A percentile compares a stretch with the other conserved stretches of the same genome.
phyloP scores from a whole-genome alignment of 2,329 filamentous ascomycete genomes.

The Talaromyces sp. region DNA sequence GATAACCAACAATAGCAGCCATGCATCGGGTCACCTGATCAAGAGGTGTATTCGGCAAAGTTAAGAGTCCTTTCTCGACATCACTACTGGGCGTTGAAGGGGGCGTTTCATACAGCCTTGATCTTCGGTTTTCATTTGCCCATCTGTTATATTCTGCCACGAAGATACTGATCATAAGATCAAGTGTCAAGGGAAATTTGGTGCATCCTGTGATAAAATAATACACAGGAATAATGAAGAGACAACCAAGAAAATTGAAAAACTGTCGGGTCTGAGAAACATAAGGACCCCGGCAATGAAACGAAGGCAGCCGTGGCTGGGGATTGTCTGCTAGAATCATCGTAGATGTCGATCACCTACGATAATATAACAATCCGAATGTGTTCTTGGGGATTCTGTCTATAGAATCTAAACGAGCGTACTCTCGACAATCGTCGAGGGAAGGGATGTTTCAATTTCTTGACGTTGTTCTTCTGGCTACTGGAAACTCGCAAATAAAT shows the following conservation, averaged over 20 bases:
- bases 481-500: too few relatives aligned
- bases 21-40: conserved; percentile 21
- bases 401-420: neutral
- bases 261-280: conserved; percentile 21
- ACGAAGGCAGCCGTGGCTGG: conserved; percentile 12
- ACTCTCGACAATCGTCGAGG: neutral
- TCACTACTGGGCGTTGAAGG: conserved; percentile 7
- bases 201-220: conserved; percentile 21
- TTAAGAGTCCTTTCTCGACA: conserved; percentile 17
- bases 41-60: neutral
- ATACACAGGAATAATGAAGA: conserved; percentile 22
- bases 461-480: too few relatives aligned
- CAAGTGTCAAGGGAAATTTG: conserved; percentile 23
- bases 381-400: neutral
- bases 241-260: conserved; percentile 25
- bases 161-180: conserved; percentile 26
- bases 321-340: conserved; percentile 5
- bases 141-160: conserved; percentile 26
- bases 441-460: too few relatives aligned
- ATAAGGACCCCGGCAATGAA: conserved; percentile 18
- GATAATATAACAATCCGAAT: neutral
- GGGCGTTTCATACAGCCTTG: conserved; percentile 16
- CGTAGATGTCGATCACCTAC: neutral
- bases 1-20: conserved; percentile 28
- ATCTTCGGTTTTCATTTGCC: conserved; percentile 23